Evolutionary conservation across 2,329 filamentous ascomycete species (phyloP), one percentile per base, ranked within the genome.

Genomic region (Diaporthe sp.): DNA sequence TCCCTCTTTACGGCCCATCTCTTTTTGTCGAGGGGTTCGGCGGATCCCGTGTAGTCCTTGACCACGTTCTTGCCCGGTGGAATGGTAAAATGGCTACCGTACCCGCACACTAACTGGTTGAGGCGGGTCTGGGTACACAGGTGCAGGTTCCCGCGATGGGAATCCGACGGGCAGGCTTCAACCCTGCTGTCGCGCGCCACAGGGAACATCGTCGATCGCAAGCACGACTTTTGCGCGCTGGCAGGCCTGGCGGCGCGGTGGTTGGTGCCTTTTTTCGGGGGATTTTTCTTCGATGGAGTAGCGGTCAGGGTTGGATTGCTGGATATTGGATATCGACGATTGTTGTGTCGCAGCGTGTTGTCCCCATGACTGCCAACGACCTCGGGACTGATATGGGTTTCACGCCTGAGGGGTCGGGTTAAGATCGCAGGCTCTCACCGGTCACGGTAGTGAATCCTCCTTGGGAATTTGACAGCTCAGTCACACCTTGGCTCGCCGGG

Each of bases 81-180:
- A 12, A 8, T 75, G 74, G 70, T 69, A 73, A 61, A 64, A 69
- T 70, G 74, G 74, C 64, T 75, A 75, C 74, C 4, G 71, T 75
- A 70, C 47, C 74, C 74, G 47, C n/a, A 15, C 15, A 47, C 69
- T 72, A 64, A 54, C 69, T 64, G 33, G 40, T 64, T 73, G 47
- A 74, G 50, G 25, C 25, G 30, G 17, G 28, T 38, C 57, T 67
- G 42, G 52, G 47, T 40, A 50, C 38, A 64, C 70, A 67, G 15
- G 42, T 50, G 64, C 45, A 67, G 64, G 64, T 67, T 52, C 64
- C 64, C 64, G 45, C 33, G 19, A 52, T 17, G 22, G 22, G 13
- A n/a, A 50, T 42, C 38, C 30, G 28, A 50, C 35, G 25, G 40
- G 15, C 60, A 13, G 13, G 25, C 60, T 64, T 64, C 40, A 8